Percentiles rank a stretch among this genome's conserved stretches.
Evolutionary conservation across 495 filamentous ascomycete species (phyloP).

Genomic region (Tetracladium marchalianum): DNA sequence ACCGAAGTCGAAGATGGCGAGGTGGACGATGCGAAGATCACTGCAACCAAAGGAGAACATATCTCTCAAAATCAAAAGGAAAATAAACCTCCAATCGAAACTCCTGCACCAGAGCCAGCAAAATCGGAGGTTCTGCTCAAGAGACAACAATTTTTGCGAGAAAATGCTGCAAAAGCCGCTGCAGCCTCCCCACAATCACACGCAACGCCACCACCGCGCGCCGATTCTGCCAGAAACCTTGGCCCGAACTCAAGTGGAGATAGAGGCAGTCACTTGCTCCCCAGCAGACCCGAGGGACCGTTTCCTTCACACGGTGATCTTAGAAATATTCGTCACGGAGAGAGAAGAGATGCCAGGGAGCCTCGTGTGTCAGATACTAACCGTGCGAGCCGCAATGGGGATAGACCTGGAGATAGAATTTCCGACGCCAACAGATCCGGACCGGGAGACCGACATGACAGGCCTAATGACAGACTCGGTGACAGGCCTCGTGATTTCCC

Average conservation of each 20-base stretch:
- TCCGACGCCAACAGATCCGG: slow-evolving; percentile 16
- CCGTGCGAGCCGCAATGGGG: slow-evolving; percentile 17
- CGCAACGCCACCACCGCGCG: slow-evolving; percentile 15
- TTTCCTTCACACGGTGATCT: slow-evolving; percentile 14
- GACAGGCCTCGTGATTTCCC: slow-evolving; percentile 22
- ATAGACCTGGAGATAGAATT: slow-evolving; percentile 19
- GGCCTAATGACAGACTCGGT: slow-evolving; percentile 17
- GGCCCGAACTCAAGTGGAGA: slow-evolving; percentile 17
- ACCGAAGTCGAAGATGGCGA: slow-evolving; percentile 71
- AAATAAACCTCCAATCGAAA: slow-evolving; percentile 19
- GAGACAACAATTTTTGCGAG: slow-evolving; percentile 24
- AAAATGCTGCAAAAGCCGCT: slow-evolving; percentile 21
- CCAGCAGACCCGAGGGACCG: slow-evolving; percentile 17
- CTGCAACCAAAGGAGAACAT: slow-evolving; percentile 15
- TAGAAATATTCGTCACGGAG: slow-evolving; percentile 17
- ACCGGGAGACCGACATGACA: slow-evolving; percentile 9
- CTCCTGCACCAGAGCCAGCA: slow-evolving; percentile 19
- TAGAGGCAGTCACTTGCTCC: slow-evolving; percentile 9
- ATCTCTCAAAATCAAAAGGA: background rate
- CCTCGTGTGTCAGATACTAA: slow-evolving; percentile 18
- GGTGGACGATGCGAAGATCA: slow-evolving; percentile 53
- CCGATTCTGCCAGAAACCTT: slow-evolving; percentile 15
- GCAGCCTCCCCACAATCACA: slow-evolving; percentile 20
- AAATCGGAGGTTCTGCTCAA: slow-evolving; percentile 24
- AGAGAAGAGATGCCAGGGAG: slow-evolving; percentile 21